These are phyloP conservation scores for Trametopsis cervina DNA, from an alignment of 768 basidiomycete species.

Conservation along the genomic window DNA sequence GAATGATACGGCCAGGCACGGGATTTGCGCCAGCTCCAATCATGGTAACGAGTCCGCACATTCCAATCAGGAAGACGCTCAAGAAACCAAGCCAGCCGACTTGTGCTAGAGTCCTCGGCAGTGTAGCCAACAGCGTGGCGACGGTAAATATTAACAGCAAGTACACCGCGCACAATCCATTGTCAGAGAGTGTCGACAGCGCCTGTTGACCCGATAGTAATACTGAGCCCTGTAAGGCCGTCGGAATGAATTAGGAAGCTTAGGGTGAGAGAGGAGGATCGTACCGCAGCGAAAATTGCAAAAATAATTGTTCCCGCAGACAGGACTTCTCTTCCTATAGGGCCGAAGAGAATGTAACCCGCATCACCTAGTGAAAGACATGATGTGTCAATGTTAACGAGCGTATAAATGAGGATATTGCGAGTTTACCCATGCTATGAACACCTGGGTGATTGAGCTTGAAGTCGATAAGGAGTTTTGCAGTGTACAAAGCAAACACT, in stretches of 20 bases:
- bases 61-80: constrained; percentile 34
- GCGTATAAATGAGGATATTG: not conserved
- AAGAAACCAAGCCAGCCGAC: constrained; percentile 41
- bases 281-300: constrained; percentile 33
- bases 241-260: not conserved
- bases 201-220: constrained; percentile 48
- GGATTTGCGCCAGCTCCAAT: constrained; percentile 42
- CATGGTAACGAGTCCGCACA: constrained; percentile 46
- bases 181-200: constrained; percentile 38
- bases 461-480: constrained; percentile 49
- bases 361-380: constrained; percentile 37
- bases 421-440: constrained; percentile 41
- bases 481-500: constrained; percentile 42
- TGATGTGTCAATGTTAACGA: not conserved
- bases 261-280: constrained; percentile 1
- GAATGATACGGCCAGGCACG: constrained; percentile 31
- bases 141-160: constrained; percentile 40
- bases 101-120: constrained; percentile 41
- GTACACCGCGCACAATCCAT: constrained; percentile 39
- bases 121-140: constrained; percentile 34
- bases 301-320: constrained; percentile 42
- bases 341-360: constrained; percentile 42
- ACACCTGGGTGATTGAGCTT: constrained; percentile 49
- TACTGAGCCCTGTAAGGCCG: constrained; percentile 34
- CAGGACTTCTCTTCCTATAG: constrained; percentile 38